Evolutionary conservation across 2,329 filamentous ascomycete species (phyloP), one percentile per base, ranked within the genome.

Genomic region (Xylaria arbuscula): DNA sequence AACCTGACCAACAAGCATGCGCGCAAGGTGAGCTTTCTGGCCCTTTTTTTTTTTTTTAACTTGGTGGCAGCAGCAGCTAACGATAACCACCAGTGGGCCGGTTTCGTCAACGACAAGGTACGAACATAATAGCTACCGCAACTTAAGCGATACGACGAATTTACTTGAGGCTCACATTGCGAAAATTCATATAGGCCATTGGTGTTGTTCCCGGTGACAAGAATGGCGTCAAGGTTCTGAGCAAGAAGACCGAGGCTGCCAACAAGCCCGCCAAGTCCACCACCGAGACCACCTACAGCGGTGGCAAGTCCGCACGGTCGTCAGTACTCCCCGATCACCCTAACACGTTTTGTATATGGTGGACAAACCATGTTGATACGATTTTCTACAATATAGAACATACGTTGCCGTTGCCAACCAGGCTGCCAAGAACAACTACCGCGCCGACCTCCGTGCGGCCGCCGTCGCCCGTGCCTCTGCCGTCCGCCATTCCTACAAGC

Each of bases 31-130:
- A 74, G 73, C 11, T 61, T 32, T 38, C 15, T 17, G 24, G 32
- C 13, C 42, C 42, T n/a, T 45, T 66, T 36, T 6, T 34, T 22
- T 45, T 3, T 13, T 57, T 66, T 51, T 54, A 58, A 65, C 47
- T 60, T 28, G 28, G 28, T 28, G 28, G 5, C 28, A 28, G 28
- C 28, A 28, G 54, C 60, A 36, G 74, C 81, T 86, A 79, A 86
- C 75, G 66, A 36, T 24, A 36, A 45, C 34, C 58, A 53, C 72
- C 80, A 97, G 93, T 89, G 97, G 84, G 93, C 93, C 78, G 96
- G 96, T 80, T 97, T 94, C 84, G 90, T 93, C 84, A 97, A 97
- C 87, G 89, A 91, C 82, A 96, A 97, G 92, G 93, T 96, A 92
- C 73, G 80, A 73, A 58, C 47, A 67, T 61, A 38, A 71, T 48